Percentiles rank a stretch among this genome's conserved stretches.
Evolutionary conservation across 495 filamentous ascomycete genomes (phyloP).

Genomic region (Rhypophila decipiens): DNA sequence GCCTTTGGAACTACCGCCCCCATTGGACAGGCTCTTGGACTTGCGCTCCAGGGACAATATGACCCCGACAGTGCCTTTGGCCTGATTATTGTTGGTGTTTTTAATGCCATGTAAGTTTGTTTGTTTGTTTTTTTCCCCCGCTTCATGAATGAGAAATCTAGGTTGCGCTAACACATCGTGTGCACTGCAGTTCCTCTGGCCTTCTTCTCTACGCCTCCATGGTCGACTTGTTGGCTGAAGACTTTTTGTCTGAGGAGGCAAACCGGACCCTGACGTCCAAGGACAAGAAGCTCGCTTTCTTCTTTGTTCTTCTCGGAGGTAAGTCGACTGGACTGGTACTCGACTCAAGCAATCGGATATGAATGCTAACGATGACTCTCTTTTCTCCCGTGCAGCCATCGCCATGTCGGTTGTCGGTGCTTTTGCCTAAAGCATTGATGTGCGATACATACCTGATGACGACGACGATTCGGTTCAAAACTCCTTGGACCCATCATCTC

Average conservation of each 20-base stretch:
- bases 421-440: slow-evolving; percentile 29
- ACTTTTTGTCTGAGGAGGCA: slow-evolving; percentile 56
- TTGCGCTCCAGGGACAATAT: slow-evolving; percentile 51
- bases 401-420: slow-evolving; percentile 62
- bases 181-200: slow-evolving; percentile 44
- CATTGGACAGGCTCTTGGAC: slow-evolving; percentile 54
- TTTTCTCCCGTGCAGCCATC: slow-evolving; percentile 7
- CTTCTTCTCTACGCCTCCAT: slow-evolving; percentile 56
- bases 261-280: slow-evolving; percentile 35
- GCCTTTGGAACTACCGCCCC: slow-evolving; percentile 56
- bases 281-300: slow-evolving; percentile 35
- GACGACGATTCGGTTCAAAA: too few species aligned
- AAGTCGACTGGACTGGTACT: slow-evolving; percentile 2
- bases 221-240: slow-evolving; percentile 57
- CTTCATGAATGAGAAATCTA: not conserved
- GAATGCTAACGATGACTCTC: slow-evolving; percentile 10
- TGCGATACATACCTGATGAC: slow-evolving; percentile 1
- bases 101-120: slow-evolving; percentile 57
- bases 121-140: not conserved
- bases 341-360: not conserved
- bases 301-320: slow-evolving; percentile 39
- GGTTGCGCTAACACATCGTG: not conserved
- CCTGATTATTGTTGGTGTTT: slow-evolving; percentile 59
- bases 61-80: slow-evolving; percentile 59
- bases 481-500: too few species aligned